phyloP scores from a whole-genome alignment of 306 rosid genomes.

The Inga leiocalycina region DNA sequence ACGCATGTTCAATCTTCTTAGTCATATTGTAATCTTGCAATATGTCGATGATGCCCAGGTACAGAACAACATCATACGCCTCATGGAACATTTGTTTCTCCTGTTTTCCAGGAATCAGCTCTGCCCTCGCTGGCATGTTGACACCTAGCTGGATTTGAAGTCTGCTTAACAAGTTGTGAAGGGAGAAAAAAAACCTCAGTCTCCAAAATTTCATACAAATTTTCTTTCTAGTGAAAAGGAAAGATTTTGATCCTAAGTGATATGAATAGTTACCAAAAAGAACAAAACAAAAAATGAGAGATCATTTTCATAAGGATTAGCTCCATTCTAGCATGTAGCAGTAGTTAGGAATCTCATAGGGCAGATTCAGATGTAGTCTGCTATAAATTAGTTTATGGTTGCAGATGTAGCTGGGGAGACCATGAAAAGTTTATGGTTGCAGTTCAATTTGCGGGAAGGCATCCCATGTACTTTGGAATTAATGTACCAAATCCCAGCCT shows the following conservation, averaged over 20 bases:
- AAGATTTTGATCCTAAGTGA: neutral
- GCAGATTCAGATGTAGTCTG: neutral
- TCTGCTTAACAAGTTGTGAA: constrained; percentile 46
- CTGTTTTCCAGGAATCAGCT: constrained; percentile 68
- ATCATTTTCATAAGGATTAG: neutral
- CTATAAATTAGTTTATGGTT: neutral
- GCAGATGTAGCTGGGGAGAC: constrained; percentile 6
- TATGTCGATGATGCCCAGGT: constrained; percentile 93
- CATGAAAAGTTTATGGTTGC: neutral
- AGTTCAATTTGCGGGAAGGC: constrained; percentile 11
- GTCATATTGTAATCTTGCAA: constrained; percentile 90
- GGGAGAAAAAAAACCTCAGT: constrained; percentile 11
- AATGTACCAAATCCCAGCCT: neutral
- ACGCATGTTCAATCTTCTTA: constrained; percentile 92
- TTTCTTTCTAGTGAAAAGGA: neutral
- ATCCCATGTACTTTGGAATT: constrained; percentile 16
- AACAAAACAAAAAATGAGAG: neutral
- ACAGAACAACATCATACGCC: constrained; percentile 89
- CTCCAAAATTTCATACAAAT: constrained; percentile 15
- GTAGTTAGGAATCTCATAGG: neutral
- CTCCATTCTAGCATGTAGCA: neutral
- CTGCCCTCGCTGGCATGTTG: constrained; percentile 99
- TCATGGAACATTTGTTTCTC: constrained; percentile 67
- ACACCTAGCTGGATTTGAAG: constrained; percentile 99
- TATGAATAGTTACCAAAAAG: neutral